Evolutionary conservation across 169 alveolate genomes (phyloP).

Genomic region (Theileria orientalis): DNA sequence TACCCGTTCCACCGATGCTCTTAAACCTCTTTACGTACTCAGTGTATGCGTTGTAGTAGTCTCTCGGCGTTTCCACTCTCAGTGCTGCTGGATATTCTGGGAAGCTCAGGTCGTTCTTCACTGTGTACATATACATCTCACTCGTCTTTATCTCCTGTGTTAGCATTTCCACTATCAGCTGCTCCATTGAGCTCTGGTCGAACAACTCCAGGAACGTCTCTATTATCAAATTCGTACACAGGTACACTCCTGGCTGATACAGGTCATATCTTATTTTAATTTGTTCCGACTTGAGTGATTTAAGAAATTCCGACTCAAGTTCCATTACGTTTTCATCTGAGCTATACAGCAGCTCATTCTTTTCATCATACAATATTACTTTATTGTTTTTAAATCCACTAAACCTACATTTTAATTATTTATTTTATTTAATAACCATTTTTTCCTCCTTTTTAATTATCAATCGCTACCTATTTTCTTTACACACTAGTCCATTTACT

Average conservation of each 20-base stretch:
- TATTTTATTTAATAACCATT: neutral
- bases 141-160: conserved; percentile 36
- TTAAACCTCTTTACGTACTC: conserved; percentile 38
- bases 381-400: conserved; percentile 19
- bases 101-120: conserved; percentile 27
- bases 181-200: conserved; percentile 25
- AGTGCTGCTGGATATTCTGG: conserved; percentile 51
- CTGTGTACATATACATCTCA: conserved; percentile 26
- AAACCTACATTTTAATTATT: conserved; percentile 25
- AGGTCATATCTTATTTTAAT: conserved; percentile 34
- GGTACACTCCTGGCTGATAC: conserved; percentile 27
- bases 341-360: conserved; percentile 1
- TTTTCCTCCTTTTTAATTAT: too few relatives aligned
- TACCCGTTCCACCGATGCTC: neutral
- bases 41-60: conserved; percentile 28
- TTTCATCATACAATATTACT: conserved; percentile 5
- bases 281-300: neutral
- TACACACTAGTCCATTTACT: too few relatives aligned
- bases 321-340: conserved; percentile 4
- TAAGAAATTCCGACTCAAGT: conserved; percentile 11
- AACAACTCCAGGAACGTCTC: conserved; percentile 38
- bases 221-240: conserved; percentile 26
- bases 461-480: too few relatives aligned
- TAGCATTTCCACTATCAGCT: conserved; percentile 22
- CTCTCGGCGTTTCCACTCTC: conserved; percentile 39